phyloP scores from a whole-genome alignment of 305 asterid species.

The Andrographis paniculata region DNA sequence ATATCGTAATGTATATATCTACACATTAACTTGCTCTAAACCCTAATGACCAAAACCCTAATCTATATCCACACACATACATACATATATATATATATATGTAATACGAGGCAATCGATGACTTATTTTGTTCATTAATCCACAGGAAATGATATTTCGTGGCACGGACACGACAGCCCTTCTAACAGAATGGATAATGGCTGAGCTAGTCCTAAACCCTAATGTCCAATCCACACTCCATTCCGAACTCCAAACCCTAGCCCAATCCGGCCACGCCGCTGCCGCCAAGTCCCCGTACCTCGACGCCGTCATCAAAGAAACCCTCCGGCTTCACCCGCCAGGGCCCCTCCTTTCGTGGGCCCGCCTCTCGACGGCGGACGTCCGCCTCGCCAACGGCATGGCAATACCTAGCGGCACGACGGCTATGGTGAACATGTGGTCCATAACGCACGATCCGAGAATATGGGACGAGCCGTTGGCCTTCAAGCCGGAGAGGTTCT shows the following conservation, averaged over 20 bases:
- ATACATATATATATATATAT: neutral
- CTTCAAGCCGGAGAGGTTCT: conserved; percentile 48
- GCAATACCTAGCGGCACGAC: conserved; percentile 47
- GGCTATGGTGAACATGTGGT: conserved; percentile 77
- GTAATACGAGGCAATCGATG: no score
- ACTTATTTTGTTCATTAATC: no score
- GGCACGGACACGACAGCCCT: conserved; percentile 61
- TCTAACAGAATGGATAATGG: conserved; percentile 58
- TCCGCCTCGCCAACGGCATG: conserved; percentile 48
- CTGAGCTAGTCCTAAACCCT: conserved; percentile 39
- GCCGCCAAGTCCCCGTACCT: conserved; percentile 36
- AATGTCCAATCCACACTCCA: conserved; percentile 29
- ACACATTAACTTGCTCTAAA: no score
- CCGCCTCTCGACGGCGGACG: conserved; percentile 39
- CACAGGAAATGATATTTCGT: conserved; percentile 66
- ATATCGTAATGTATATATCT: no score
- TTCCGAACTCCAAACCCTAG: conserved; percentile 22
- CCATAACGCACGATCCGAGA: conserved; percentile 45
- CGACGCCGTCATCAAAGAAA: conserved; percentile 46
- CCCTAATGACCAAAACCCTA: no score
- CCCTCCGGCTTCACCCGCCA: conserved; percentile 52
- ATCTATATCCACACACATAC: no score
- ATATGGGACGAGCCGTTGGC: conserved; percentile 35
- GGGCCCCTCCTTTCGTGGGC: conserved; percentile 69
- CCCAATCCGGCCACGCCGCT: conserved; percentile 20